A percentile compares a stretch with the other conserved stretches of the same genome.
These are phyloP conservation scores for Hibiscus tridactylites DNA, from an alignment of 345 rosid genomes.

Conservation along the genomic window DNA sequence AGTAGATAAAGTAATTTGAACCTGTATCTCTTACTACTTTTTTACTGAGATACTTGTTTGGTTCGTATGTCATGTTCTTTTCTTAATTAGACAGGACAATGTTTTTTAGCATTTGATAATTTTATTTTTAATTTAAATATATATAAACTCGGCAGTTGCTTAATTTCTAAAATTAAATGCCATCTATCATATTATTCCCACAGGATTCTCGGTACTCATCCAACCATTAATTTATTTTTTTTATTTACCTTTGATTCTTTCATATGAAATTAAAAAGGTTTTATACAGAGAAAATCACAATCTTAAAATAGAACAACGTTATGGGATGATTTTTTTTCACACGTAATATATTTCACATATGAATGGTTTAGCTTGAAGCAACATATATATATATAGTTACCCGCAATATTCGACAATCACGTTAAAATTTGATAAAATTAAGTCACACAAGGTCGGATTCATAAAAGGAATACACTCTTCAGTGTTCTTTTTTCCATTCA, in stretches of 20 bases:
- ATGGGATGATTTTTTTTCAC: not conserved
- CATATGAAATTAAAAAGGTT: not conserved
- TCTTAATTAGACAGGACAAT: too few species aligned
- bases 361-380: not conserved
- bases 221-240: not conserved
- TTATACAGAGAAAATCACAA: not conserved
- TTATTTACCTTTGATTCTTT: not conserved
- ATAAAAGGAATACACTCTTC: too few species aligned
- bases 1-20: too few species aligned
- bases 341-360: not conserved
- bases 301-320: not conserved
- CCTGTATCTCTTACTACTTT: too few species aligned
- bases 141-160: too few species aligned
- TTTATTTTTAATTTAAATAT: not conserved
- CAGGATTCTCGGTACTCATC: not conserved
- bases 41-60: too few species aligned
- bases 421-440: too few species aligned
- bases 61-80: too few species aligned
- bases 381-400: not conserved
- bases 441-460: too few species aligned
- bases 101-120: too few species aligned
- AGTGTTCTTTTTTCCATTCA: too few species aligned
- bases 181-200: not conserved
- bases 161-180: not conserved
- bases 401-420: not conserved